A percentile compares a stretch with the other conserved stretches of the same genome.
These are phyloP conservation scores for Dionaea muscipula DNA, from an alignment of 179 eudicot genomes.

Conservation along the genomic window DNA sequence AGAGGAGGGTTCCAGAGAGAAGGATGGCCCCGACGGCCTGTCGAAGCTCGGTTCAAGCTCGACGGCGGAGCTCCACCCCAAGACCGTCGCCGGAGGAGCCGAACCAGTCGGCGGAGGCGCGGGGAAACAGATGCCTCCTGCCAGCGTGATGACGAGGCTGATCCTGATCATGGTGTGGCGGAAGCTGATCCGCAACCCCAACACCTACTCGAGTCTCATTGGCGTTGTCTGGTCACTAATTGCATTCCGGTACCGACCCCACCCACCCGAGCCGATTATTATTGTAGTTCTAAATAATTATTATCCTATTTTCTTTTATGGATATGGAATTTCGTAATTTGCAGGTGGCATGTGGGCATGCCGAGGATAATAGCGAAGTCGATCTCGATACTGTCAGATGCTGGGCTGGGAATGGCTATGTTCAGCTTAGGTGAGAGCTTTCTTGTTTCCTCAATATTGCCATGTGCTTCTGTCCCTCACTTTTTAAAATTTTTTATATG, in stretches of 20 bases:
- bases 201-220: slow-evolving; percentile 45
- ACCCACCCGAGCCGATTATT: no score
- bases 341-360: slow-evolving; percentile 15
- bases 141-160: slow-evolving; percentile 37
- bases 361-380: slow-evolving; percentile 9
- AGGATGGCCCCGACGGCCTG: slow-evolving; percentile 30
- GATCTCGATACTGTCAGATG: slow-evolving; percentile 14
- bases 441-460: neutral
- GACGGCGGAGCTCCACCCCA: slow-evolving; percentile 40
- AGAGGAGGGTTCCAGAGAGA: slow-evolving; percentile 27
- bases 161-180: slow-evolving; percentile 48
- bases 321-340: neutral
- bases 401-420: slow-evolving; percentile 19
- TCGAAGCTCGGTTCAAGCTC: slow-evolving; percentile 44
- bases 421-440: slow-evolving; percentile 12
- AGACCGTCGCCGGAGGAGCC: slow-evolving; percentile 6
- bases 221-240: slow-evolving; percentile 53
- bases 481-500: no score
- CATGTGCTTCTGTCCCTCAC: no score
- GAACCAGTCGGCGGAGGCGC: neutral
- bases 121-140: slow-evolving; percentile 30
- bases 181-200: slow-evolving; percentile 54
- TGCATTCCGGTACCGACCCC: slow-evolving; percentile 47
- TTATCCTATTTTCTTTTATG: neutral
- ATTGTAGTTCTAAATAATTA: neutral